Evolutionary conservation across 345 rosid genomes (phyloP), one percentile per base, ranked within the genome.

Genomic region (Rhizophora mangle): DNA sequence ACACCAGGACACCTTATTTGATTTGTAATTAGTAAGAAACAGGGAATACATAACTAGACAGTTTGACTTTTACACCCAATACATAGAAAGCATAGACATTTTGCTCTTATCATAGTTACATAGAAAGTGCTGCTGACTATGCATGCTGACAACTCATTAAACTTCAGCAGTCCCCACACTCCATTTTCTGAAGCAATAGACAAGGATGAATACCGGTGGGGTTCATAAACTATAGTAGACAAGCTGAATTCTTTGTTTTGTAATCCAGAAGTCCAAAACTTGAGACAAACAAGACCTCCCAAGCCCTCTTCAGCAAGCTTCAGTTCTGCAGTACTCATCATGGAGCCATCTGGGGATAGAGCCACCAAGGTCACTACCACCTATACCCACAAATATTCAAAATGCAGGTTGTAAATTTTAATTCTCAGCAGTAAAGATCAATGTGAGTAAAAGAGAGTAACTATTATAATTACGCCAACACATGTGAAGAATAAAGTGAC

Each of bases 221-320:
- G 99, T 76, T 95, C 99, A 61, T 95, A 91, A 53, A 95, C 85
- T 59, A 92, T 77, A 30, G 99, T 95, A 46, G 93, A 84, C 78
- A 95, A 76, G 72, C 78, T 87, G 81, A 92, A 88, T 22, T 78
- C 75, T 73, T 83, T 91, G 63, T 82, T 82, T 72, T 80, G 84
- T 60, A 89, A 77, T 67, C 76, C 81, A 30, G 81, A 78, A 47
- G 43, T 70, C 99, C 99, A 95, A 74, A 95, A 88, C 82, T 92
- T 95, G 22, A 95, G 96, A 76, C 89, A 86, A 59, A 88, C 83
- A 68, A 92, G 83, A 30, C 96, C 93, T 52, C 98, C 99, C 31
- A 95, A 72, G 75, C 88, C 96, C 64, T 87, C 90, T 85, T 95
- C 99, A 46, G 93, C 81, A 82, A 87, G 96, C 82, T 84, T 92